Base-by-base conservation (phyloP, 805 yeast genomes). In the Yamadazyma akitaensis region DNA sequence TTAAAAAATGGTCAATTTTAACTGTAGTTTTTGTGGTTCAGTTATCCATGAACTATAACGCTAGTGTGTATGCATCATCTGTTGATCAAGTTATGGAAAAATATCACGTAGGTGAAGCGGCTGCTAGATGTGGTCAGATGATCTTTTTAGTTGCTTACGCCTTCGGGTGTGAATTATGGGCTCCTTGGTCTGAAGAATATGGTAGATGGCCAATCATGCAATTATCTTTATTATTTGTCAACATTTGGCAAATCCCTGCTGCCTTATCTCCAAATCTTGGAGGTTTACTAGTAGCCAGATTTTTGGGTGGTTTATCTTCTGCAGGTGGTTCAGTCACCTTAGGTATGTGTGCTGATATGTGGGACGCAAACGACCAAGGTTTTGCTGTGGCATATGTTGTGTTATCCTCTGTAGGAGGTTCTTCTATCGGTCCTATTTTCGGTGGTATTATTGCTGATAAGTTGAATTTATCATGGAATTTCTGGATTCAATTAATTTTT, bases 31-130 rank as follows among this genome's bases (percentile, higher is more conserved):
- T 70, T 43, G 47, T 58, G 12, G 72, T 69, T 13, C 75, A 70
- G 48, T 46, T 66, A 42, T 68, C 73, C 3, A 70, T 70, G 74
- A 70, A 70, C 51, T 70, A 66, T 59, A 70, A 70, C 53, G 49
- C 75, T 1, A 59, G 68, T 47, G 62, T 70, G 7, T 70, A 59
- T 43, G 59, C 65, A 10, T 52, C 53, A 13, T 62, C 64, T 9
- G 54, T 58, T 6, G 50, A 58, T 10, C 46, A 48, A 12, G 53
- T 63, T 19, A 40, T 61, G 13, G 65, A 59, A 31, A 51, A 62
- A 3, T 64, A 53, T 43, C 46, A 51, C 26, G 51, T 63, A 18
- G 45, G 57, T 26, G 52, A 49, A 43, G 63, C 57, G 28, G 60
- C 56, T 31, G 64, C 58, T 3, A 49, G 65, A 26, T 55, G 55